These are phyloP conservation scores for Cryphonectria carpinicola DNA, from an alignment of 2,329 filamentous ascomycete genomes.

Conservation along the genomic window DNA sequence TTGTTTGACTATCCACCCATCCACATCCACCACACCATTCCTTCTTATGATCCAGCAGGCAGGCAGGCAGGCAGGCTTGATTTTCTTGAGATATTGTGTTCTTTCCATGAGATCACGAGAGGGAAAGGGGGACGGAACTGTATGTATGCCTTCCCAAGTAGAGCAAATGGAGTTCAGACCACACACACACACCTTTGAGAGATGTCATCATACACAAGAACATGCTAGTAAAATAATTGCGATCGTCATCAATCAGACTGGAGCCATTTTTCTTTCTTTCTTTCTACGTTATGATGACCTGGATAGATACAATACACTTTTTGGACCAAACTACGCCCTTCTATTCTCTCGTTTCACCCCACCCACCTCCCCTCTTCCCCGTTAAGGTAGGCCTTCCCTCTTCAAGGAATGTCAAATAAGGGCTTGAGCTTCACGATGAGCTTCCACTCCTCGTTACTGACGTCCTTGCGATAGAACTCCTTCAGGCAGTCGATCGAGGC, in stretches of 20 bases:
- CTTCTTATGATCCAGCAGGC: too few relatives aligned
- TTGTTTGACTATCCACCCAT: too few relatives aligned
- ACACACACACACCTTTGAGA: not conserved
- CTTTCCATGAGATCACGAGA: not conserved
- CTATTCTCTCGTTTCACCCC: too few relatives aligned
- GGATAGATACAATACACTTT: conserved; percentile 7
- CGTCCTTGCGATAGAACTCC: conserved; percentile 89
- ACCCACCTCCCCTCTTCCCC: not conserved
- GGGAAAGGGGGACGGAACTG: too few relatives aligned
- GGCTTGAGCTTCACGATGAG: conserved; percentile 92
- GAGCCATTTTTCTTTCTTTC: not conserved
- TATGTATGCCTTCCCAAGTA: not conserved
- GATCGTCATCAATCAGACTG: conserved; percentile 18
- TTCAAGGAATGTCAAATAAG: conserved; percentile 79
- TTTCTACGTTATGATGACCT: not conserved
- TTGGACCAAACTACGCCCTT: not conserved
- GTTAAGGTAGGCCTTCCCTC: not conserved
- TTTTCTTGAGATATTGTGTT: not conserved
- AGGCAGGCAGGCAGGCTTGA: too few relatives aligned
- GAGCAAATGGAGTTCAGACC: not conserved
- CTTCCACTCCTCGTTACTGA: conserved; percentile 90
- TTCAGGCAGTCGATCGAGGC: conserved; percentile 93
- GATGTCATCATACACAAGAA: not conserved
- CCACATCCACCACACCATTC: too few relatives aligned
- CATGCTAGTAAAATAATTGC: not conserved